Percentiles rank a stretch among this genome's conserved stretches.
Conservation (phyloP, 2,329 filamentous ascomycete species). For the Microascus cirrosus region DNA sequence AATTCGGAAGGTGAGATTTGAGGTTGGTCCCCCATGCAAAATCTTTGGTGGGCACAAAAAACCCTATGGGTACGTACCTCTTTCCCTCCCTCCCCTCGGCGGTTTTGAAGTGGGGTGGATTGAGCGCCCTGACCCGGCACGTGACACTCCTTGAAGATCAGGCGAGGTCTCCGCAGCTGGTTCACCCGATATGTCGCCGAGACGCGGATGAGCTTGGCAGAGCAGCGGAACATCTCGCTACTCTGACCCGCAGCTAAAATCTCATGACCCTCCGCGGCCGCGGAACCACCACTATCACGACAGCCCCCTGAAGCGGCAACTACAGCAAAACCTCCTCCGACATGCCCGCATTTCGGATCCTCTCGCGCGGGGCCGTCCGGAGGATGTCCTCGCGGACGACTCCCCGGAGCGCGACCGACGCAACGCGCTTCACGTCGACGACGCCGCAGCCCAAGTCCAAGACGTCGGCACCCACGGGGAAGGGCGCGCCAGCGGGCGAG, state of each 20-base stretch:
- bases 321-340: background rate
- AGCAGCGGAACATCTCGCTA: background rate
- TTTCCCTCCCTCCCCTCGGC: conserved; percentile 4
- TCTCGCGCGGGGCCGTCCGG: background rate
- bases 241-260: conserved; percentile 1
- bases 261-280: conserved; percentile 1
- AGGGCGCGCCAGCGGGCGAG: conserved; percentile 29
- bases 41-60: conserved; percentile 9
- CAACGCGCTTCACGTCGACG: conserved; percentile 55
- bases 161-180: background rate
- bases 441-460: conserved; percentile 57
- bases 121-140: conserved; percentile 6
- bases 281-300: background rate
- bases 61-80: conserved; percentile 11
- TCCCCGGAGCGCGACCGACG: conserved; percentile 64
- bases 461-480: conserved; percentile 19
- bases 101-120: conserved; percentile 1
- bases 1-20: conserved; percentile 5
- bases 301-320: background rate
- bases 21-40: conserved; percentile 4
- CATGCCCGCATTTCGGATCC: background rate
- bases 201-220: background rate
- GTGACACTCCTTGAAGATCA: conserved; percentile 1
- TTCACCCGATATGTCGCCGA: background rate
- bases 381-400: conserved; percentile 24